Conservation (phyloP, 2,329 filamentous ascomycete genomes). For the Chrysoporthe puriensis region DNA sequence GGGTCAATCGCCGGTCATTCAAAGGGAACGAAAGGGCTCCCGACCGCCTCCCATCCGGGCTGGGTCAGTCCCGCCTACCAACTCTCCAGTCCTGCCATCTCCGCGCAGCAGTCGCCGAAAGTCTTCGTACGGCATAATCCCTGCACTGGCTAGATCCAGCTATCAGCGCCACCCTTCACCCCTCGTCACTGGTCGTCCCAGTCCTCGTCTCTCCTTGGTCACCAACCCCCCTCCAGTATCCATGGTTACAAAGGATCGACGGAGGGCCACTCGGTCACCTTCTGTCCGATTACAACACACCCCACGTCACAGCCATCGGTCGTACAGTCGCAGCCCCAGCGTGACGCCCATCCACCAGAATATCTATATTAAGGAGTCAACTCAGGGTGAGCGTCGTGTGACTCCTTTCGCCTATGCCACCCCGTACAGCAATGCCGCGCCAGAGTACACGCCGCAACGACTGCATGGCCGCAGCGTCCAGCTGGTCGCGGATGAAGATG, state of each 20-base stretch:
- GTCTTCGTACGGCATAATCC: slow-evolving; percentile 16
- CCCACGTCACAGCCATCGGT: slow-evolving; percentile 54
- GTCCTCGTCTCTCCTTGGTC: slow-evolving; percentile 36
- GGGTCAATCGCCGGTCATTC: slow-evolving; percentile 44
- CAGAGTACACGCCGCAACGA: slow-evolving; percentile 37
- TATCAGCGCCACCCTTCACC: slow-evolving; percentile 46
- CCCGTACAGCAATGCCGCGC: slow-evolving; percentile 67
- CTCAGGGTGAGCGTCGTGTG: slow-evolving; percentile 43
- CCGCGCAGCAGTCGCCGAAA: slow-evolving; percentile 21
- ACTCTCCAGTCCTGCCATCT: slow-evolving; percentile 42
- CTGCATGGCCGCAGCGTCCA: slow-evolving; percentile 12
- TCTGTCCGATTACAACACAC: slow-evolving; percentile 55
- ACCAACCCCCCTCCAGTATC: slow-evolving; percentile 43
- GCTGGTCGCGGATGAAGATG: slow-evolving; percentile 30
- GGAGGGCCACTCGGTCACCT: slow-evolving; percentile 61
- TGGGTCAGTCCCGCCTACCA: slow-evolving; percentile 51
- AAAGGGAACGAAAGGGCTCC: slow-evolving; percentile 46
- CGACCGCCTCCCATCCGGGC: slow-evolving; percentile 56
- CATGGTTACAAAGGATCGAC: slow-evolving; percentile 41
- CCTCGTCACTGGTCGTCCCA: slow-evolving; percentile 35
- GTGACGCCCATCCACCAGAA: slow-evolving; percentile 43
- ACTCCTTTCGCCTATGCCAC: slow-evolving; percentile 76
- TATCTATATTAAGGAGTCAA: slow-evolving; percentile 42
- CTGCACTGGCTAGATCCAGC: slow-evolving; percentile 17
- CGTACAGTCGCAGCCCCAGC: slow-evolving; percentile 40